Conservation (phyloP, 108 stramenopile species). For the Nannochloropsis salina region DNA sequence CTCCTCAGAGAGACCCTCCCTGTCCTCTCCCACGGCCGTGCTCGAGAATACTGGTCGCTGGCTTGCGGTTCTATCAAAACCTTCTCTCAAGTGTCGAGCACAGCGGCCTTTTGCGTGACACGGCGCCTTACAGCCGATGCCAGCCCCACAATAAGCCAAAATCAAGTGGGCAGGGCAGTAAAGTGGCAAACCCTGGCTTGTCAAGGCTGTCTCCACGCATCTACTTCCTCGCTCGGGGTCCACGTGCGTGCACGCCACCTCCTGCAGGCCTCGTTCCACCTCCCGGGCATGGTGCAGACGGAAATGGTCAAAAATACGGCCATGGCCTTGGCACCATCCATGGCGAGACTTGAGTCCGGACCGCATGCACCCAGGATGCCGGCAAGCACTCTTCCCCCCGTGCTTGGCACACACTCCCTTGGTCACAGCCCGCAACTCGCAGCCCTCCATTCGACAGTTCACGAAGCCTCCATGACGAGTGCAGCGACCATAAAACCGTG, state of each 20-base stretch:
- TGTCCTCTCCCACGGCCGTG: background rate
- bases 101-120: background rate
- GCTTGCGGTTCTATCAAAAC: background rate
- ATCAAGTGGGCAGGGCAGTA: background rate
- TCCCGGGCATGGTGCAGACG: background rate
- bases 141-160: background rate
- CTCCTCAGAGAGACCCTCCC: background rate
- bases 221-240: background rate
- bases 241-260: background rate
- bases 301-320: background rate
- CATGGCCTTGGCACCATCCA: background rate
- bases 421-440: background rate
- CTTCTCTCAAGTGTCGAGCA: conserved; percentile 3
- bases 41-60: background rate
- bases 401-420: background rate
- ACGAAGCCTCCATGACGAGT: conserved; percentile 3
- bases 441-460: background rate
- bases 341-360: background rate
- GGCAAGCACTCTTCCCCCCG: background rate
- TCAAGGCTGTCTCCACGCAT: background rate
- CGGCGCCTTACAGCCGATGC: background rate
- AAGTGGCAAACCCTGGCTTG: background rate
- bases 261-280: background rate
- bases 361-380: background rate
- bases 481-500: background rate